Evolutionary conservation across 1,284 basidiomycete genomes (phyloP), one percentile per base, ranked within the genome.

Genomic region (Pseudozyma pruni): DNA sequence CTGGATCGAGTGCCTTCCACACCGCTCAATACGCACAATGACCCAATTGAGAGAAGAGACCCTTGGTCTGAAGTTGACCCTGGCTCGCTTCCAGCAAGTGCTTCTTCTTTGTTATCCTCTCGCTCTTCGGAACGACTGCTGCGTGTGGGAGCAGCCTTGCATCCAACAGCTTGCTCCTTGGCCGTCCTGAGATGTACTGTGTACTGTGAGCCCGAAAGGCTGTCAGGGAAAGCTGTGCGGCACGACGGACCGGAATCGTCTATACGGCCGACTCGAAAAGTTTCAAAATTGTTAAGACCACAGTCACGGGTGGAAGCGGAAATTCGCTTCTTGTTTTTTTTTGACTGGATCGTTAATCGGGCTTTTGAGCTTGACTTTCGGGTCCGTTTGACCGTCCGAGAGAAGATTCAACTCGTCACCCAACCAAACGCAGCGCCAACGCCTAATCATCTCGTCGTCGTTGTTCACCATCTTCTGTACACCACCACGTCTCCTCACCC

Each of bases 401-500:
- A 47, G 46, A 42, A 44, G 39, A 22, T 27, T 33, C 48, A 42
- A 31, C 27, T 41, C 43, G 31, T 33, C 47, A 48, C 49, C 49
- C 42, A 50, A 2, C 27, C 48, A 43, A 43, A 19, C 25, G 27
- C 51, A 39, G 29, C 29, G 51, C 51, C 43, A 54, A 43, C 32
- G 25, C 38, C 9, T 23, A 11, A 3, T 23, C n/a, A n/a, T 35
- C 11, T 39, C 41, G 33, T 32, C 50, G 27, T 29, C 11, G 27
- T 4, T 25, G 23, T 16, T 52, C 11, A 20, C 23, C 19, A 16
- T 13, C 33, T 27, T 31, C 33, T 32, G 37, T 33, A 39, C 49
- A 52, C 62, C 47, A 59, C 47, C 54, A 29, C n/a, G 35, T 51
- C 47, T 58, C 42, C 31, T 40, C 8, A 22, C n/a, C 9, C 16